Evolutionary conservation across 2,329 filamentous ascomycete species (phyloP).

Genomic region (Trichophyton verrucosum): DNA sequence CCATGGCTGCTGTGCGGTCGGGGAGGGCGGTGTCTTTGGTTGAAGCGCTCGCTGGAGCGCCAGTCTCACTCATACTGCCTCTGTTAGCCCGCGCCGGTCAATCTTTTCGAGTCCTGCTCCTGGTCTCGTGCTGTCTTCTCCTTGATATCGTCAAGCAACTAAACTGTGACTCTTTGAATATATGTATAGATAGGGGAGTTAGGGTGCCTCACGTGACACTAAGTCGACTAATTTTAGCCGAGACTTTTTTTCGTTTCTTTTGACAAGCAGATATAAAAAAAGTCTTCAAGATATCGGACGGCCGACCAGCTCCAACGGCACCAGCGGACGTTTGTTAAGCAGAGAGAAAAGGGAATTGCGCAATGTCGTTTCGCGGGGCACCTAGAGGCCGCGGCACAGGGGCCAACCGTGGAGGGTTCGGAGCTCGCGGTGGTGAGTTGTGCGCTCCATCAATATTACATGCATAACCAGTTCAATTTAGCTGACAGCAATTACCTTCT

Average conservation of each 20-base stretch:
- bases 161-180: not conserved
- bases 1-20: slow-evolving; percentile 24
- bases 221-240: slow-evolving; percentile 13
- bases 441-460: not conserved
- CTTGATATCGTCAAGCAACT: not conserved
- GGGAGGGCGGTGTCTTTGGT: slow-evolving; percentile 18
- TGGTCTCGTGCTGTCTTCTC: not conserved
- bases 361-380: slow-evolving; percentile 54
- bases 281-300: not conserved
- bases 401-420: slow-evolving; percentile 38
- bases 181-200: not conserved
- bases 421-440: slow-evolving; percentile 31
- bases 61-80: slow-evolving; percentile 1
- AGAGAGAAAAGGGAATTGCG: slow-evolving; percentile 15
- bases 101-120: not conserved
- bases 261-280: not conserved
- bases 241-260: slow-evolving; percentile 3
- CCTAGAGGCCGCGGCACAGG: slow-evolving; percentile 40
- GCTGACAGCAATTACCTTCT: not conserved
- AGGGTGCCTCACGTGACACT: slow-evolving; percentile 15
- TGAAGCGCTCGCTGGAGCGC: slow-evolving; percentile 3
- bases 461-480: slow-evolving; percentile 14
- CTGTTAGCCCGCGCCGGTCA: not conserved
- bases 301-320: not conserved
- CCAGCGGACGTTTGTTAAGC: not conserved